Evolutionary conservation across 225 moss, liverwort and hornwort genomes (phyloP).

Genomic region (Pleurozium schreberi): DNA sequence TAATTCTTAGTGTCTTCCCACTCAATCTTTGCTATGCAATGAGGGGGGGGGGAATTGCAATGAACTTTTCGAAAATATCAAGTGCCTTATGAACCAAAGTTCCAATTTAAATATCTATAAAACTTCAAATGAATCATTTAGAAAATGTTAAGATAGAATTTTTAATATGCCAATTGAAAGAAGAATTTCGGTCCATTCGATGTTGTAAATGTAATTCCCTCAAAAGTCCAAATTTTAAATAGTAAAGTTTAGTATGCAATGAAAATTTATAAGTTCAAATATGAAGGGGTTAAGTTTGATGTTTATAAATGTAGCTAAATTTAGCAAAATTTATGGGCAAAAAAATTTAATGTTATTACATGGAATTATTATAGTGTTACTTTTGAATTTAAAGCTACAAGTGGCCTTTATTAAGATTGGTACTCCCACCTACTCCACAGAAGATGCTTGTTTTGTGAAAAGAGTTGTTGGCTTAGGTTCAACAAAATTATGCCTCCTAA

Average conservation of each 20-base stretch:
- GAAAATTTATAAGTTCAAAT: neutral
- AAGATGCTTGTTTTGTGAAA: neutral
- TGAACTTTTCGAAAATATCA: neutral
- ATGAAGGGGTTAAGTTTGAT: neutral
- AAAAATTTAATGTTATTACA: neutral
- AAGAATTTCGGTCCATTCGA: neutral
- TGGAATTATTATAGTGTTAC: neutral
- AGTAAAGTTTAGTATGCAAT: neutral
- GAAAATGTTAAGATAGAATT: neutral
- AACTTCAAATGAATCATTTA: neutral
- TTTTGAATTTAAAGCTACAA: neutral
- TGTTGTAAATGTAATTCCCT: neutral
- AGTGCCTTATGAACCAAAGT: neutral
- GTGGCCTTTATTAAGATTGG: neutral
- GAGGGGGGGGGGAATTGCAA: neutral
- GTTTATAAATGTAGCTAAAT: neutral
- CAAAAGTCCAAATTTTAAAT: too few relatives aligned
- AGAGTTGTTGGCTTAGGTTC: fast-evolving
- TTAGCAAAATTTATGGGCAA: neutral
- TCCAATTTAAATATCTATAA: neutral
- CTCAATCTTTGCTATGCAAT: neutral
- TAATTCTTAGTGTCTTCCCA: neutral
- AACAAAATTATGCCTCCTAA: neutral
- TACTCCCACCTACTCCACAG: neutral
- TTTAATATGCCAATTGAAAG: neutral